Base-by-base conservation (phyloP, 2,329 filamentous ascomycete species). In the Fusarium subglutinans region DNA sequence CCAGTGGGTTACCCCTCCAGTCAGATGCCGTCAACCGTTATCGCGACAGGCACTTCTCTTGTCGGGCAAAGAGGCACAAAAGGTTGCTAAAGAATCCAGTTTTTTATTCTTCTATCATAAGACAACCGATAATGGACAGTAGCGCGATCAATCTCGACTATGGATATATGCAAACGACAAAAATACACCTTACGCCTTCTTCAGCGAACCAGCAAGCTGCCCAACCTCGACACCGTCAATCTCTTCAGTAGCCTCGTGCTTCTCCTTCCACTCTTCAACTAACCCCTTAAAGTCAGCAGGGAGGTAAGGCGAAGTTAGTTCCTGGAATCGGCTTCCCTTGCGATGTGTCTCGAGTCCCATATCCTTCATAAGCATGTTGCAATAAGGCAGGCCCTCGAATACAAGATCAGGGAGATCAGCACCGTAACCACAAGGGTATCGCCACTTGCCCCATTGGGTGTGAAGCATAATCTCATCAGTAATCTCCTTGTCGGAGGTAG, bases 371-470 rank as follows among this genome's bases (percentile, higher is more conserved):
- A 96, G 80, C 78, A 91, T 70, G 26, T 82, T 78, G 12, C 77
- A 70, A 77, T 91, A 92, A 7, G 89, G 89, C 40, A 92, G 68
- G 74, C 80, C 94, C 90, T 96, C 93, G 76, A 95, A 95, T 17
- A 93, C 91, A 72, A 95, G 90, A 79, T 94, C 93, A 0, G 91
- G 91, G 58, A 88, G 84, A 77, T 85, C 86, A 24, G 83, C 85
- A 1, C 92, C 92, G 74, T 90, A 91, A 0, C 92, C 92, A 5
- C 84, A 87, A 3, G 91, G 90, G 72, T 92, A 92, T n/a, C 93
- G 86, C 87, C 91, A 91, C 66, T 87, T 89, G 3, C 91, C 91
- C 79, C 92, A 96, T 51, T 92, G 89, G 2, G 87, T 90, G 76
- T 92, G 86, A 30, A 94, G 82, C 51, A 91, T 87, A 0, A 91